Conservation (phyloP, 148 eudicot genomes). For the Rhododendron mucronatum region DNA sequence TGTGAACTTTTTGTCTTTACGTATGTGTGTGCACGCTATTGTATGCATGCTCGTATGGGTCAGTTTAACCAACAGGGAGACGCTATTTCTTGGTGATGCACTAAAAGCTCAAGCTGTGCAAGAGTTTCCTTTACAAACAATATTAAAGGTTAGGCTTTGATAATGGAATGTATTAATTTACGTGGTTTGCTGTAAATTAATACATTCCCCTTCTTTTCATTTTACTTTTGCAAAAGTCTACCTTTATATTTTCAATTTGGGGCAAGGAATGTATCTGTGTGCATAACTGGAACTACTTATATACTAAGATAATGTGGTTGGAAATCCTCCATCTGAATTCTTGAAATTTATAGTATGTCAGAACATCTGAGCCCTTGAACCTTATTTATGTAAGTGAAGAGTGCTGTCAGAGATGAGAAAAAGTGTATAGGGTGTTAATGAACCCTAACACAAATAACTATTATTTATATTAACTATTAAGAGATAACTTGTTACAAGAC, state of each 20-base stretch:
- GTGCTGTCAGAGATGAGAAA: too few species aligned
- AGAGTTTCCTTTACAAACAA: background rate
- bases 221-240: background rate
- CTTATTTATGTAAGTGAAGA: background rate
- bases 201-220: background rate
- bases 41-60: background rate
- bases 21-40: background rate
- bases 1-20: background rate
- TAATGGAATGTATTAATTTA: background rate
- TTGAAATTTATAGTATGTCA: background rate
- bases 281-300: background rate
- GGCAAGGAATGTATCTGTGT: background rate
- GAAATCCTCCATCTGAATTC: background rate
- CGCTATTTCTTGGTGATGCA: background rate
- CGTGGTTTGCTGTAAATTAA: background rate
- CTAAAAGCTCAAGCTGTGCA: background rate
- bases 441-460: too few species aligned
- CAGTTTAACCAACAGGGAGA: background rate
- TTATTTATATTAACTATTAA: too few species aligned
- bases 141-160: background rate
- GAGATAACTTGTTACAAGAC: too few species aligned
- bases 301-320: background rate
- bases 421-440: too few species aligned
- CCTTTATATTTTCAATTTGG: background rate
- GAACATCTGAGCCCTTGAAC: background rate